phyloP scores from a whole-genome alignment of 2,329 filamentous ascomycete genomes.

The Tolypocladium pustulatum region DNA sequence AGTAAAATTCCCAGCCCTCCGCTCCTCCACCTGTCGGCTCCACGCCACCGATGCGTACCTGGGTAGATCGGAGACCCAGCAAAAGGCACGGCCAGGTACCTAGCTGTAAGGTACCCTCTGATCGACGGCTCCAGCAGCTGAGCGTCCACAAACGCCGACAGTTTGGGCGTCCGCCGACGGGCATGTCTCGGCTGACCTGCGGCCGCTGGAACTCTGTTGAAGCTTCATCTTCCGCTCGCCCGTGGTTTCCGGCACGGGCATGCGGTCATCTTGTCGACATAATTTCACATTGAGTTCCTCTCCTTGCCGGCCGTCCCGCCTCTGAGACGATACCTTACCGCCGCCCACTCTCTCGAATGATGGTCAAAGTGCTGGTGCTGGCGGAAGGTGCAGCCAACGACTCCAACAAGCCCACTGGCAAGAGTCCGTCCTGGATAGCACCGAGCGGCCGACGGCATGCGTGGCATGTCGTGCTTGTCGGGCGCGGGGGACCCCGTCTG shows the following conservation, averaged over 20 bases:
- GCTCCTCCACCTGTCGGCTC: background rate
- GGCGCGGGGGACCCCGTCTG: background rate
- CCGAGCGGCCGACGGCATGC: background rate
- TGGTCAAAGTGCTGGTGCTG: background rate
- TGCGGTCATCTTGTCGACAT: background rate
- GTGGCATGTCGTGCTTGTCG: background rate
- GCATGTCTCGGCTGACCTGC: background rate
- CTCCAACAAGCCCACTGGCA: background rate
- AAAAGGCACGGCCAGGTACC: background rate
- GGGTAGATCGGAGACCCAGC: background rate
- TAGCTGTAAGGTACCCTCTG: background rate
- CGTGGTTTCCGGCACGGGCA: background rate
- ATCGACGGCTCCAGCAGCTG: background rate
- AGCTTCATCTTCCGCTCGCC: background rate
- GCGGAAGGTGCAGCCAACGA: background rate
- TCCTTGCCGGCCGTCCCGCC: background rate
- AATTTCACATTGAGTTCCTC: background rate
- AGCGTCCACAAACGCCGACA: background rate
- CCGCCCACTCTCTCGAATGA: background rate
- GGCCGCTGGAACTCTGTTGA: background rate
- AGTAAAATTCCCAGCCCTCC: background rate
- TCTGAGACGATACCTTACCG: background rate
- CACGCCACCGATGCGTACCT: constrained; percentile 1
- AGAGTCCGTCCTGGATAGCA: background rate
- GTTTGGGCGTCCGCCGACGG: background rate